Base-by-base conservation (phyloP, 441 rosid species). In the Aquilaria agallochum region DNA sequence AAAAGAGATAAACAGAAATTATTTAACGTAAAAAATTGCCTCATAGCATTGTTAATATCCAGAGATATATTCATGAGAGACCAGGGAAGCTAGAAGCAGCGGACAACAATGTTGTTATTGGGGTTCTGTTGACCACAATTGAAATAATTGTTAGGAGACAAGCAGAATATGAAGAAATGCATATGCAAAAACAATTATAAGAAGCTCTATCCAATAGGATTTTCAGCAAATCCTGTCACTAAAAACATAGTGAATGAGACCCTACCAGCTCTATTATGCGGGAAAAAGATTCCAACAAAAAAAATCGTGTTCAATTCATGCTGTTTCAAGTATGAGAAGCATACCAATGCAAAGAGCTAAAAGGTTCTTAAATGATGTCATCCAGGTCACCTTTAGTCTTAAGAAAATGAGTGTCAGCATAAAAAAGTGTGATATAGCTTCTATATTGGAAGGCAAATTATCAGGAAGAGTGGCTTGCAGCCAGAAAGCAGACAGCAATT, bases 351-450 rank as follows among this genome's bases (percentile, higher is more conserved):
- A 40, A 40, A 3, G 44, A 40, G 9, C 44, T 40, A 40, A 9
- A 40, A 40, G 44, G 9, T 9, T 40, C 44, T 40, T 40, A 40
- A 40, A 40, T 40, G 44, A 40, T 40, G 9, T 42, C 50, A 45
- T 14, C 56, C 15, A 50, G n/a, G 54, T 72, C 60, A 94, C 99
- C 92, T 85, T 83, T 73, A 88, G 45, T 15, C 83, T 88, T 13
- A 86, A 80, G 54, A 96, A 90, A 76, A 87, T 80, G 60, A 88
- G 75, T 45, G 86, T 80, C 73, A 88, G 55, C 65, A 66, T 72
- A 67, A 85, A 83, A 62, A 97, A 95, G 78, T 87, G 96, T 70
- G 92, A 90, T 67, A 95, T 88, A 60, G 98, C 95, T 81, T 90
- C 98, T 67, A 92, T 50, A 79, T 86, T 90, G 63, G 95, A 79